Evolutionary conservation across 2,329 filamentous ascomycete genomes (phyloP).

Genomic region (Monosporascus sp.): DNA sequence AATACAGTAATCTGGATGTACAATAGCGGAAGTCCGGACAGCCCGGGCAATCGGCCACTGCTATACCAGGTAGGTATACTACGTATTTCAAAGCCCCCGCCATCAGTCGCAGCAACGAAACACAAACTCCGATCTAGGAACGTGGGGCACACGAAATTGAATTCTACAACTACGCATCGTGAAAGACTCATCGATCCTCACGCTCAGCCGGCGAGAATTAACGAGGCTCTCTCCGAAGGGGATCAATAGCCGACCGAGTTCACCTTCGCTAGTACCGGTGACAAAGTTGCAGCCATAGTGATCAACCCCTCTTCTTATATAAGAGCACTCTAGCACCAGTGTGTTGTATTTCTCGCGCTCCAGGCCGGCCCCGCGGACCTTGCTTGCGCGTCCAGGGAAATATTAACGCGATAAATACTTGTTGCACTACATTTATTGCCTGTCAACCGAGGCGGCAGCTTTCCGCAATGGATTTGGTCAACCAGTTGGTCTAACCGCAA

Average conservation of each 20-base stretch:
- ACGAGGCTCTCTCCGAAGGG: not conserved
- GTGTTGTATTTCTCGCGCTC: not conserved
- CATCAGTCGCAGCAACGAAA: conserved; percentile 17
- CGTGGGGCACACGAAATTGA: conserved; percentile 28
- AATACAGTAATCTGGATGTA: too few relatives aligned
- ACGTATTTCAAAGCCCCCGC: conserved; percentile 6
- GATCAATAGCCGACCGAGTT: not conserved
- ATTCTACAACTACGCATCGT: conserved; percentile 7
- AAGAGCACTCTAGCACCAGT: too few relatives aligned
- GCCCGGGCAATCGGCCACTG: too few relatives aligned
- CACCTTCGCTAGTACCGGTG: not conserved
- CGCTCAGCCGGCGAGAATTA: not conserved
- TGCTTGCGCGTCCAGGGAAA: not conserved
- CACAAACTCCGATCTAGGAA: conserved; percentile 34
- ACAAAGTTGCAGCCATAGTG: too few relatives aligned
- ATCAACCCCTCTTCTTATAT: too few relatives aligned
- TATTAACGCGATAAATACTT: not conserved
- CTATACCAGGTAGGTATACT: not conserved
- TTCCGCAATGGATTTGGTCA: conserved; percentile 45
- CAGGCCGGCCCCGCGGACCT: not conserved
- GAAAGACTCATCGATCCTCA: not conserved
- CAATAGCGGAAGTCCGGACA: too few relatives aligned
- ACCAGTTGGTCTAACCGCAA: conserved; percentile 38
- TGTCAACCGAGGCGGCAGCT: not conserved
- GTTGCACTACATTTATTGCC: too few relatives aligned